Evolutionary conservation across 306 rosid genomes (phyloP), one percentile per base, ranked within the genome.

Genomic region (Pachyrhizus erosus): DNA sequence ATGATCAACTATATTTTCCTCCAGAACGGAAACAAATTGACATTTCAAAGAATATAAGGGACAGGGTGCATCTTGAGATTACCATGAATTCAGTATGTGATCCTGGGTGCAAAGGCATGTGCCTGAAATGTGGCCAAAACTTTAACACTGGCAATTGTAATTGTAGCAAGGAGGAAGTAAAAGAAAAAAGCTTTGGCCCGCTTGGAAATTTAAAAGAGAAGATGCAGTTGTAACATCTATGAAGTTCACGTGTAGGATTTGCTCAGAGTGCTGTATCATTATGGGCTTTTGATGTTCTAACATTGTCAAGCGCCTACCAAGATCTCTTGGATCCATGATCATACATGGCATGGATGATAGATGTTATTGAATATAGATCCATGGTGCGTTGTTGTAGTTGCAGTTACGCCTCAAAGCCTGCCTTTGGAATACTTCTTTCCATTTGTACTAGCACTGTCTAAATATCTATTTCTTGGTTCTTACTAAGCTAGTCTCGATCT

Each of bases 1-100:
- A 93, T 27, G 99, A 96, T 82, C 88, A 70, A 54, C 87, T 96
- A 26, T 85, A 93, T 79, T 96, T 96, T 76, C 97, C 97, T 29
- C 87, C 80, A 0, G 91, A 51, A 46, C 88, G 85, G 74, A 93
- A 87, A 86, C 91, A 88, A 70, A 89, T 93, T 81, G 98, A 93
- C 82, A 92, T 96, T 87, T 96, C 99, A 61, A 96, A 96, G 87
- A 84, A 92, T 89, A 86, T 93, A 69, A 90, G 97, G 86, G 99
- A 96, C 88, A 80, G 83, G 68, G 86, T 96, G 86, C 98, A 93
- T 87, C 85, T 96, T 80, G 96, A 96, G 83, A 96, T 93, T 71
- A 89, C 90, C 66, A 81, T 93, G 74, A 76, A 83, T 76, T 94
- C 93, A 27, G 61, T 88, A 18, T 96, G 99, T 76, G 89, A 87